Conservation (phyloP, 1,139 yeast species). For the Groenewaldozyma auringiensis region DNA sequence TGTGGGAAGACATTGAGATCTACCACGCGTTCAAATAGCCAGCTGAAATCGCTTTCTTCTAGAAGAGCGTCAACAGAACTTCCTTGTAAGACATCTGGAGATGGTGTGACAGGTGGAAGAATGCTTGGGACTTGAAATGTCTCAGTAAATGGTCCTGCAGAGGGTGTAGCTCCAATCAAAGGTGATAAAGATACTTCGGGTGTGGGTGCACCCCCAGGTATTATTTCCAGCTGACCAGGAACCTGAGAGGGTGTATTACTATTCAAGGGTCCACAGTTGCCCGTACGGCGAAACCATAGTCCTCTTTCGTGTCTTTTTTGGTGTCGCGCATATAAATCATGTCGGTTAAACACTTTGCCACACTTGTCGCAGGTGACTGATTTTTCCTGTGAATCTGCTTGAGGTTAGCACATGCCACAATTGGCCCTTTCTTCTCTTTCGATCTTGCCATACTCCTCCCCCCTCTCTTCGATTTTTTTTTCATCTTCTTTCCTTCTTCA, state of each 20-base stretch:
- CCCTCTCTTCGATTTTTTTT: constrained; percentile 16
- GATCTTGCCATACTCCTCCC: constrained; percentile 15
- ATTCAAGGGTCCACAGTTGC: constrained; percentile 6
- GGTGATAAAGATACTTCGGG: background rate
- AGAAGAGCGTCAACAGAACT: constrained; percentile 3
- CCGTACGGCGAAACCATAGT: constrained; percentile 14
- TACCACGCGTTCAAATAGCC: constrained; percentile 18
- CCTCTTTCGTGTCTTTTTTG: constrained; percentile 14
- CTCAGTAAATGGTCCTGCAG: background rate
- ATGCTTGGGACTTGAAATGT: background rate
- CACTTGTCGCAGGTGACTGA: background rate
- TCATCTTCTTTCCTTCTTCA: constrained; percentile 15
- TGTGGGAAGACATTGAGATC: constrained; percentile 5
- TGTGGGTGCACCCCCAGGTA: background rate
- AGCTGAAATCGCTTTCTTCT: constrained; percentile 20
- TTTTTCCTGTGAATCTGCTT: background rate
- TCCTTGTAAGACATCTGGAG: background rate
- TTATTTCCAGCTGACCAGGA: background rate
- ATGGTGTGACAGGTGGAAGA: background rate
- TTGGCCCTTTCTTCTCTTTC: constrained; percentile 1
- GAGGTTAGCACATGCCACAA: background rate
- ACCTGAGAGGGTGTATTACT: background rate
- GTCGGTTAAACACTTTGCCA: constrained; percentile 11
- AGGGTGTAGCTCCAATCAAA: background rate
- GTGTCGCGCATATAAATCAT: constrained; percentile 18